phyloP scores from a whole-genome alignment of 2,329 filamentous ascomycete genomes.

The Colletotrichum sojae region DNA sequence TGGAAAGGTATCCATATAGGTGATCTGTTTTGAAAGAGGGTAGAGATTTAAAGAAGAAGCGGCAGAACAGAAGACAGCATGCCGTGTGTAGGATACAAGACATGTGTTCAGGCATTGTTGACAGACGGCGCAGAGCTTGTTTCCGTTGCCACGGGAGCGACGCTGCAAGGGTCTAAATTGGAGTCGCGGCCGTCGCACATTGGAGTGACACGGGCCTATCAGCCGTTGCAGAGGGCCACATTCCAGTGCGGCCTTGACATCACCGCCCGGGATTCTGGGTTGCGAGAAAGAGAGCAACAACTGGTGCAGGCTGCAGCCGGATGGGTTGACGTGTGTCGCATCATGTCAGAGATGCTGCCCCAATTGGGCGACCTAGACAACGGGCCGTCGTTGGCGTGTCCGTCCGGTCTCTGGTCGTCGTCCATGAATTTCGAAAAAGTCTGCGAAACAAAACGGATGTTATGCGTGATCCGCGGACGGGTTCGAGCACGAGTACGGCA shows the following conservation, averaged over 20 bases:
- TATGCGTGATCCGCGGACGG: not conserved
- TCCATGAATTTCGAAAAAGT: slow-evolving; percentile 8
- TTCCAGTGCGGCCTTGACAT: slow-evolving; percentile 32
- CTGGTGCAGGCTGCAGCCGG: not conserved
- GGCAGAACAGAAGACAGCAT: not conserved
- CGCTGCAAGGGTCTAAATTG: slow-evolving; percentile 29
- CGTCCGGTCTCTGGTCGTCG: slow-evolving; percentile 9
- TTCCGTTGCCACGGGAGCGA: slow-evolving; percentile 36
- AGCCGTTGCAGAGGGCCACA: slow-evolving; percentile 27
- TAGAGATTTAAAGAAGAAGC: not conserved
- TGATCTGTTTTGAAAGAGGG: not conserved
- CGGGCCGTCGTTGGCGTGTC: slow-evolving; percentile 20
- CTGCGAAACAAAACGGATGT: slow-evolving; percentile 30
- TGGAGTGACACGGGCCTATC: slow-evolving; percentile 37
- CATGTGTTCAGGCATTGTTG: slow-evolving; percentile 26
- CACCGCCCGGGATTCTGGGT: slow-evolving; percentile 30
- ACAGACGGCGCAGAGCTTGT: slow-evolving; percentile 21
- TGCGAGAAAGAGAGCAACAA: not conserved
- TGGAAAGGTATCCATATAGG: too few species aligned
- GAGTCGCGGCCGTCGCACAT: slow-evolving; percentile 28
- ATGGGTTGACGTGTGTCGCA: slow-evolving; percentile 27
- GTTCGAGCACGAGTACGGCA: slow-evolving; percentile 5
- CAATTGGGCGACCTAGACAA: slow-evolving; percentile 18
- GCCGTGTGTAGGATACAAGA: not conserved
- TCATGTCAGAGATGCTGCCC: slow-evolving; percentile 16